A percentile compares a stretch with the other conserved stretches of the same genome.
These are phyloP conservation scores for Alternaria sp. DNA, from an alignment of 2,329 filamentous ascomycete genomes.

Conservation along the genomic window DNA sequence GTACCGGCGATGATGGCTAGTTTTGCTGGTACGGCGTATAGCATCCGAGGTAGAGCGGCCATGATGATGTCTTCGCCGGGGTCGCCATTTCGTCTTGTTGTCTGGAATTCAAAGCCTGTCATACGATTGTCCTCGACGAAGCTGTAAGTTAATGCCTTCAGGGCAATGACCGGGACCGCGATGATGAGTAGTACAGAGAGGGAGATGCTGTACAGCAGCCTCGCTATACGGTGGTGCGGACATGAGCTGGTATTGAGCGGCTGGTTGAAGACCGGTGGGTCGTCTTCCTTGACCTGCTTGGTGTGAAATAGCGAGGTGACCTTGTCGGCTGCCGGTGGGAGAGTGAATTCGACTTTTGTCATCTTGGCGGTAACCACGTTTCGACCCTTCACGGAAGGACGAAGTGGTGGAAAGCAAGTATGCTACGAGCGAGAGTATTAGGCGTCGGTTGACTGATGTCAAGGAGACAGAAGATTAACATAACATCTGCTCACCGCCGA, in stretches of 20 bases:
- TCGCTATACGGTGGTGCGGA: constrained; percentile 27
- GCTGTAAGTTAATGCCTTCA: constrained; percentile 39
- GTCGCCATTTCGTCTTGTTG: constrained; percentile 16
- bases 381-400: not conserved
- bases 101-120: constrained; percentile 39
- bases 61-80: constrained; percentile 23
- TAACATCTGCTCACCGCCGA: constrained; percentile 16
- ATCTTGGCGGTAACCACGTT: constrained; percentile 4
- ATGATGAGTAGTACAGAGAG: constrained; percentile 28
- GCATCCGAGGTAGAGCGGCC: constrained; percentile 36
- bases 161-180: constrained; percentile 28
- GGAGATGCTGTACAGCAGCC: constrained; percentile 24
- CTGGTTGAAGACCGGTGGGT: constrained; percentile 10
- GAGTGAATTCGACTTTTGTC: constrained; percentile 16
- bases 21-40: constrained; percentile 38
- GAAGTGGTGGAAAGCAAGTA: not conserved
- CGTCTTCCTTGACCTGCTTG: constrained; percentile 15
- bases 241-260: constrained; percentile 17
- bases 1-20: constrained; percentile 33
- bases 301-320: constrained; percentile 17
- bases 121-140: constrained; percentile 44
- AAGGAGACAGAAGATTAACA: constrained; percentile 24
- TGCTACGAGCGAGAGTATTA: not conserved
- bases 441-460: not conserved
- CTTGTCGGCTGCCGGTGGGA: constrained; percentile 17